Conservation (phyloP, 148 eudicot genomes). For the Cornus suecica region DNA sequence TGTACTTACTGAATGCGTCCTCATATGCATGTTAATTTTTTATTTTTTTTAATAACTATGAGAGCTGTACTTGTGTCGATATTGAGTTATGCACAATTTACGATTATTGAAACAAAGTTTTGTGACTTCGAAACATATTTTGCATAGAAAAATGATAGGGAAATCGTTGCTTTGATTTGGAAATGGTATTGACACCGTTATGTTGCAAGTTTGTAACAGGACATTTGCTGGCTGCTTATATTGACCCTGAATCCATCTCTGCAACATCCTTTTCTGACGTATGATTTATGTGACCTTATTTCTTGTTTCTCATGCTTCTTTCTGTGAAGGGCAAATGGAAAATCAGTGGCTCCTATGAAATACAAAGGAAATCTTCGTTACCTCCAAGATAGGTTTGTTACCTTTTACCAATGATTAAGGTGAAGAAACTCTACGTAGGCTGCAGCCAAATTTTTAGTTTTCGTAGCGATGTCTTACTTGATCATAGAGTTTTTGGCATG, state of each 20-base stretch:
- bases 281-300: too few relatives aligned
- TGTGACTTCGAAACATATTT: background rate
- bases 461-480: too few relatives aligned
- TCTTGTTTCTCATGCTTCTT: too few relatives aligned
- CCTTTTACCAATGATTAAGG: background rate
- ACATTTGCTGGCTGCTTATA: background rate
- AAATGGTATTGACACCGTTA: background rate
- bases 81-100: background rate
- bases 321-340: too few relatives aligned
- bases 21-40: background rate
- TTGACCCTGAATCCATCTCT: background rate
- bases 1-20: constrained; percentile 1
- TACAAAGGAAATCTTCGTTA: too few relatives aligned
- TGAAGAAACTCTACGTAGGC: too few relatives aligned
- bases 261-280: too few relatives aligned
- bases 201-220: background rate
- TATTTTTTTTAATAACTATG: constrained; percentile 6
- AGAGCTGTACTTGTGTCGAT: background rate
- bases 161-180: background rate
- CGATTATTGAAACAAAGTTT: background rate
- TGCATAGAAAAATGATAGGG: background rate
- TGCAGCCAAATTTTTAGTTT: too few relatives aligned
- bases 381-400: too few relatives aligned
- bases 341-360: too few relatives aligned
- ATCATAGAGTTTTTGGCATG: too few relatives aligned